These are phyloP conservation scores for Carallia brachiata DNA, from an alignment of 345 rosid genomes.

Conservation along the genomic window DNA sequence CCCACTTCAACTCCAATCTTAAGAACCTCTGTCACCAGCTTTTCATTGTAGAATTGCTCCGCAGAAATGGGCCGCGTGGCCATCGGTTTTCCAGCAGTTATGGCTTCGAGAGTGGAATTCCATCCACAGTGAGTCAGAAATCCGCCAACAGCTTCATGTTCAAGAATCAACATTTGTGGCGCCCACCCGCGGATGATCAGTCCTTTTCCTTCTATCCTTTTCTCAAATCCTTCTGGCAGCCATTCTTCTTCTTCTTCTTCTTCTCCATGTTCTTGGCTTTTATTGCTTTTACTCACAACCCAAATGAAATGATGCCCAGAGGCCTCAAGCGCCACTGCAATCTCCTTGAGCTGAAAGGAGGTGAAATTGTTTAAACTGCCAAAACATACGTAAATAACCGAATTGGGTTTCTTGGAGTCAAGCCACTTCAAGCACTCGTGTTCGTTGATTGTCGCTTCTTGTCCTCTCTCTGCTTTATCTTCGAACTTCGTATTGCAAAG, in stretches of 20 bases:
- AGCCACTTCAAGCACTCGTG: constrained; percentile 22
- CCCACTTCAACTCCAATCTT: constrained; percentile 29
- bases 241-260: constrained; percentile 20
- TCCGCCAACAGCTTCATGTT: constrained; percentile 35
- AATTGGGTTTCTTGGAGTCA: constrained; percentile 15
- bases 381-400: constrained; percentile 24
- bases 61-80: constrained; percentile 38
- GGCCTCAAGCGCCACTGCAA: constrained; percentile 19
- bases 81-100: constrained; percentile 39
- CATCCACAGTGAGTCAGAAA: constrained; percentile 48
- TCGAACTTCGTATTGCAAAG: constrained; percentile 25
- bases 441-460: constrained; percentile 14
- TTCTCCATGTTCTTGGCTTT: background rate
- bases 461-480: constrained; percentile 38
- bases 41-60: constrained; percentile 43
- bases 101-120: constrained; percentile 35
- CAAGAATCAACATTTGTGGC: constrained; percentile 38
- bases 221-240: constrained; percentile 31
- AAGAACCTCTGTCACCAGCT: constrained; percentile 29
- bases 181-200: constrained; percentile 33
- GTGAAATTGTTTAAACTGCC: constrained; percentile 11
- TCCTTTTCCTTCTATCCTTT: constrained; percentile 22
- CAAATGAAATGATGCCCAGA: constrained; percentile 19
- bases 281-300: constrained; percentile 8
- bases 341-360: constrained; percentile 16